Evolutionary conservation across 2,329 filamentous ascomycete genomes (phyloP), one percentile per base, ranked within the genome.

Genomic region (Diaporthe ilicicola): DNA sequence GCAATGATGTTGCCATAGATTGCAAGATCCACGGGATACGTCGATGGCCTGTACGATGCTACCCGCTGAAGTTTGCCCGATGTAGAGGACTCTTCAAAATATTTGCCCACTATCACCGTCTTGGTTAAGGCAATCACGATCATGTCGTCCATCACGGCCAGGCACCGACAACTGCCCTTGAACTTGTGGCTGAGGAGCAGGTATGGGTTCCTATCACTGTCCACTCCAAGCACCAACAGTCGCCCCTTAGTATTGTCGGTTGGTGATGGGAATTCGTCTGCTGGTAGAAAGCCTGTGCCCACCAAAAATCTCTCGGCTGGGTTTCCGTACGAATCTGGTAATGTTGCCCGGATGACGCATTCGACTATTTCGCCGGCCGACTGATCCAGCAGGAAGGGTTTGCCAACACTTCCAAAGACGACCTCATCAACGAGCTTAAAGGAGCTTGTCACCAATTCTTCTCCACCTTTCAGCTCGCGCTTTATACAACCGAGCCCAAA

Each of bases 351-450:
- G 70, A 97, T 91, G 9, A 97, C 91, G 73, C 92, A 91, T 80
- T 98, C 96, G 4, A 98, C 89, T 55, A 98, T 84, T 81, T 99
- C 96, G 2, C 84, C 76, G 2, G 82, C 80, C 2, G 81, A 82
- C 9, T 78, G 78, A 13, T 86, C 82, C 17, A 98, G 82, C 8
- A 87, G 79, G 73, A 93, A 92, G 0, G 91, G 89, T 75, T 92
- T 81, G 1, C 90, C 94, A 0, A 98, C 85, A 65, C 92, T 88
- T 72, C 93, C 90, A 80, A 98, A 97, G 22, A 94, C 85, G 42
- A 98, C 90, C 77, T 98, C 96, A 76, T 99, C 95, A 1, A 97
- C 94, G 1, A 99, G 88, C 76, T 92, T 92, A 77, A 99, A 93
- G n/a, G 91, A 91, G 76, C 93, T 95, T 12, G 89, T 88, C 15